Conservation (phyloP, 257 asterid species). For the Solanum ahanhuiri region DNA sequence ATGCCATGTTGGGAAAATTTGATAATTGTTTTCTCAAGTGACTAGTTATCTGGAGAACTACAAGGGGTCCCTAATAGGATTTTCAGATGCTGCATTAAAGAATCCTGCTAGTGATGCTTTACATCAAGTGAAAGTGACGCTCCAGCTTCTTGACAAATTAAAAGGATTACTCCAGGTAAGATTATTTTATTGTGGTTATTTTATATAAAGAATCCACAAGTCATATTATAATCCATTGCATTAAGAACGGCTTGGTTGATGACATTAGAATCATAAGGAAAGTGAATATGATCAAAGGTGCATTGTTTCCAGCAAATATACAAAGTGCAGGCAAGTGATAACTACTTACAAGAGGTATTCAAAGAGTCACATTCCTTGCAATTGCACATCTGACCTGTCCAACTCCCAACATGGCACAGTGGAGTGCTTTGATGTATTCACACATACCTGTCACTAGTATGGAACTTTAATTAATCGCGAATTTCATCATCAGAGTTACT, state of each 20-base stretch:
- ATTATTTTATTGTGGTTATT: not conserved
- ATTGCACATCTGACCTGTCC: too few species aligned
- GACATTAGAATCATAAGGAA: not conserved
- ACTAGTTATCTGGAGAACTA: conserved; percentile 80
- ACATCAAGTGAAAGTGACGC: not conserved
- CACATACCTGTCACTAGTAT: too few species aligned
- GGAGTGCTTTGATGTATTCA: too few species aligned
- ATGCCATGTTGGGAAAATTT: too few species aligned
- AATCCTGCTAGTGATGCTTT: not conserved
- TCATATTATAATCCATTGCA: too few species aligned
- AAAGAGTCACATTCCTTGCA: not conserved
- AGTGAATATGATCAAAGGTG: not conserved
- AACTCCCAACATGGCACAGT: too few species aligned
- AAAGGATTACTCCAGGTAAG: not conserved
- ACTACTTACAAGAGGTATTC: not conserved
- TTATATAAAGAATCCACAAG: too few species aligned
- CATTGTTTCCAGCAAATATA: not conserved
- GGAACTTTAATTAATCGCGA: too few species aligned
- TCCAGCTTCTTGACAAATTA: not conserved
- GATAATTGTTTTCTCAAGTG: conserved; percentile 27
- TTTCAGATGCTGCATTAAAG: not conserved
- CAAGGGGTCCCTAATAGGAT: conserved; percentile 57
- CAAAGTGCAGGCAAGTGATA: not conserved
- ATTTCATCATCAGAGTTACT: too few species aligned
- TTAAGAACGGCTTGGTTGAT: too few species aligned